A percentile compares a stretch with the other conserved stretches of the same genome.
These are phyloP conservation scores for Ascochyta lentis DNA, from an alignment of 2,329 filamentous ascomycete species.

Conservation along the genomic window DNA sequence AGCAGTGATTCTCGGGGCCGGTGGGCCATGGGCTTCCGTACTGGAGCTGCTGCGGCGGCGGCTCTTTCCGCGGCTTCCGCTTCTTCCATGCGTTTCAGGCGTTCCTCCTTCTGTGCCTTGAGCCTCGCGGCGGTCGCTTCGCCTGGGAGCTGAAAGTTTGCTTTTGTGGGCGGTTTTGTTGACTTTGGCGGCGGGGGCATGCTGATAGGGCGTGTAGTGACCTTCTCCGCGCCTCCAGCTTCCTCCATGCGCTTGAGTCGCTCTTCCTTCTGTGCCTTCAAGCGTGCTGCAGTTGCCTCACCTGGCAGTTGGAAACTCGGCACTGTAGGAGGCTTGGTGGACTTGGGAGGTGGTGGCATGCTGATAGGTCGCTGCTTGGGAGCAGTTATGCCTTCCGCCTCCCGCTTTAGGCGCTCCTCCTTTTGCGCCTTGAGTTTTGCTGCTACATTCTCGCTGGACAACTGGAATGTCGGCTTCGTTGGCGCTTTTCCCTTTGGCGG, in stretches of 20 bases:
- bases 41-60: constrained; percentile 42
- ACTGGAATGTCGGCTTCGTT: constrained; percentile 58
- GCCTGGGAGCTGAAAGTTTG: constrained; percentile 61
- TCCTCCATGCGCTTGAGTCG: constrained; percentile 42
- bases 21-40: constrained; percentile 55
- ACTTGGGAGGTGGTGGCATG: constrained; percentile 57
- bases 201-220: constrained; percentile 51
- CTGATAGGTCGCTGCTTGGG: constrained; percentile 51
- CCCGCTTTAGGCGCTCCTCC: constrained; percentile 56
- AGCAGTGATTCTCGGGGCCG: constrained; percentile 18
- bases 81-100: constrained; percentile 42
- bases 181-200: constrained; percentile 58
- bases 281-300: constrained; percentile 55
- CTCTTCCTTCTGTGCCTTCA: constrained; percentile 44
- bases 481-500: constrained; percentile 58
- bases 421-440: constrained; percentile 60
- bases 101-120: constrained; percentile 43
- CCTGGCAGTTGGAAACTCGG: constrained; percentile 61
- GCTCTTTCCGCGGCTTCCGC: constrained; percentile 50
- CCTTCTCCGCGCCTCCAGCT: constrained; percentile 47
- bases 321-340: constrained; percentile 58
- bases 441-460: constrained; percentile 61
- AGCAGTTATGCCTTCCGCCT: constrained; percentile 45
- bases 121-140: constrained; percentile 56
- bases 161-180: constrained; percentile 57